These are phyloP conservation scores for Ophiostoma ulmi DNA, from an alignment of 2,329 filamentous ascomycete genomes.

Conservation along the genomic window DNA sequence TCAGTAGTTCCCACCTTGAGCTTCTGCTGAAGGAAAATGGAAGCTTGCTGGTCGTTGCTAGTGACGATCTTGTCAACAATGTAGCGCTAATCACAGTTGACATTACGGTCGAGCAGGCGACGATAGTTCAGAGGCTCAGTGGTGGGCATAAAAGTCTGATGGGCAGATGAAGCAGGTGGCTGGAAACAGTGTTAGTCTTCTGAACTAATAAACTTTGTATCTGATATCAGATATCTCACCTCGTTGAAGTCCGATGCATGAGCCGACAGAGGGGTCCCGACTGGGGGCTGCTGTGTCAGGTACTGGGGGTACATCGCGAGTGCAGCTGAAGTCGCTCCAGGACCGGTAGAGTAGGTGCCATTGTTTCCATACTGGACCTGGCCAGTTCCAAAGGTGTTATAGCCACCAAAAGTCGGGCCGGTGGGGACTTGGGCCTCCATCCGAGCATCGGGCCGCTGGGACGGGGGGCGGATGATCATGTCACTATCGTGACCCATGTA, in stretches of 20 bases:
- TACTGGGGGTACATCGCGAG: constrained; percentile 46
- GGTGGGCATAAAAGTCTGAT: constrained; percentile 74
- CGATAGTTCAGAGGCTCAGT: constrained; percentile 95
- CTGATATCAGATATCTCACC: constrained; percentile 35
- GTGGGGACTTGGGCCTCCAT: constrained; percentile 40
- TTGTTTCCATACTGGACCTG: constrained; percentile 31
- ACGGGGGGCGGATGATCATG: constrained; percentile 40
- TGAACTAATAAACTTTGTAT: background rate
- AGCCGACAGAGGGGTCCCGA: constrained; percentile 64
- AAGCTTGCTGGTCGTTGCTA: constrained; percentile 98
- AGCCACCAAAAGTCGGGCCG: constrained; percentile 34
- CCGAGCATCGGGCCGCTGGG: constrained; percentile 43
- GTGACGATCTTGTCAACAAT: constrained; percentile 99
- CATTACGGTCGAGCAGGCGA: constrained; percentile 86
- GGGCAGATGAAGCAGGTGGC: constrained; percentile 38
- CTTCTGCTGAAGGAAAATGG: constrained; percentile 98
- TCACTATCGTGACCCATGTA: constrained; percentile 48
- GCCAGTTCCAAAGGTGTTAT: constrained; percentile 31
- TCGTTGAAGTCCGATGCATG: constrained; percentile 71
- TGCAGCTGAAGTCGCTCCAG: constrained; percentile 36
- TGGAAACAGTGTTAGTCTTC: background rate
- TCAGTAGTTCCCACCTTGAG: constrained; percentile 92
- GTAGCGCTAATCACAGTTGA: constrained; percentile 98
- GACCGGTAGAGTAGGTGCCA: constrained; percentile 28
- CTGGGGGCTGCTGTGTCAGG: constrained; percentile 46